Conservation (phyloP, 306 rosid genomes). For the Luffa aegyptiaca region DNA sequence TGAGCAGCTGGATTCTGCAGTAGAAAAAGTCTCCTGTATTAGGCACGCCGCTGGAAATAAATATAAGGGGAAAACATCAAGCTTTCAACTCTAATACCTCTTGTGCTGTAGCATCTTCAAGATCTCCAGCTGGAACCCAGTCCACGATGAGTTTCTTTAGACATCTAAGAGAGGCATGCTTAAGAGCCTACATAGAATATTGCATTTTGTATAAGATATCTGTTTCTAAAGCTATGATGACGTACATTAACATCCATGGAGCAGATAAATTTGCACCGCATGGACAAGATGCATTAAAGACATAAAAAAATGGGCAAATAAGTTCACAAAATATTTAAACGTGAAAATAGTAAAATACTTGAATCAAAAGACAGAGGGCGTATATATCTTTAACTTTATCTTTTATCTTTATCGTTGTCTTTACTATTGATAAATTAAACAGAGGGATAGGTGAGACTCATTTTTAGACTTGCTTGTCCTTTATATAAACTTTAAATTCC, state of each 20-base stretch:
- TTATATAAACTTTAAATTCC: not conserved
- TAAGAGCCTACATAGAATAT: conserved; percentile 28
- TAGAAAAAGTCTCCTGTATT: not conserved
- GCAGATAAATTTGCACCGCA: not conserved
- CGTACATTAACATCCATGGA: not conserved
- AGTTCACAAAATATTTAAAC: not conserved
- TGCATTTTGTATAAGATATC: not conserved
- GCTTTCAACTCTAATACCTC: conserved; percentile 22
- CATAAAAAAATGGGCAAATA: not conserved
- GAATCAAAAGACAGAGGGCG: not conserved
- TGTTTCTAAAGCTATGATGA: not conserved
- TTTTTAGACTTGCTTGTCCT: not conserved
- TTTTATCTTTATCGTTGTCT: not conserved
- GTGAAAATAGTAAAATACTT: not conserved
- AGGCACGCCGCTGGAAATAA: not conserved
- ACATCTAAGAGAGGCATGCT: conserved; percentile 35
- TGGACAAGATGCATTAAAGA: not conserved
- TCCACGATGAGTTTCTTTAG: conserved; percentile 29
- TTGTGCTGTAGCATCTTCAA: conserved; percentile 27
- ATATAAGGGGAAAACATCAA: not conserved
- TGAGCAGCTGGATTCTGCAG: conserved; percentile 35
- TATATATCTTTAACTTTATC: not conserved
- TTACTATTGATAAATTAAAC: not conserved
- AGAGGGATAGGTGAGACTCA: not conserved
- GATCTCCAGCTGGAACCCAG: conserved; percentile 36